A percentile compares a stretch with the other conserved stretches of the same genome.
These are phyloP conservation scores for Bruguiera parviflora DNA, from an alignment of 345 rosid species.

Conservation along the genomic window DNA sequence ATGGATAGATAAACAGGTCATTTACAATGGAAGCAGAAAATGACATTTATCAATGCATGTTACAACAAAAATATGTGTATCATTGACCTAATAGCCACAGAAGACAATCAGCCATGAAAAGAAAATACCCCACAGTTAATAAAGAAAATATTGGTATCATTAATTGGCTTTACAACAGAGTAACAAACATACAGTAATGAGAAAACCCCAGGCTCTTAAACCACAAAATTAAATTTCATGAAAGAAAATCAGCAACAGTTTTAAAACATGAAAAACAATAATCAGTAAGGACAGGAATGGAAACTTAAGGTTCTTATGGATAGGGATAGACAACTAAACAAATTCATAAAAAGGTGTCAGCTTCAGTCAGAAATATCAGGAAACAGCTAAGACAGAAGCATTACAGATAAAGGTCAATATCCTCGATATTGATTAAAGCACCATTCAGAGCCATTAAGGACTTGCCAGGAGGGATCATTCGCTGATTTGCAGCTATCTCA, in stretches of 20 bases:
- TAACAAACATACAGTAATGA: conserved; percentile 1
- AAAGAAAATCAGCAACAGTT: background rate
- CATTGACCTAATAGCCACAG: background rate
- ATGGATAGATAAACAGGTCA: too few relatives aligned
- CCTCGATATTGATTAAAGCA: conserved; percentile 91
- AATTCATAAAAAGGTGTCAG: conserved; percentile 1
- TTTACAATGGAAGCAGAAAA: too few relatives aligned
- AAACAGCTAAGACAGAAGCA: conserved; percentile 16
- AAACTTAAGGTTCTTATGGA: conserved; percentile 2
- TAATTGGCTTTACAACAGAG: background rate
- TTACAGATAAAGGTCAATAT: conserved; percentile 90
- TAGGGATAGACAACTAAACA: conserved; percentile 4
- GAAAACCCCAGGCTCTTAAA: too few relatives aligned
- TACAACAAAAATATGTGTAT: background rate
- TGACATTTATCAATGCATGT: too few relatives aligned
- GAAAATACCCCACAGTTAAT: background rate
- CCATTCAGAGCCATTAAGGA: conserved; percentile 95
- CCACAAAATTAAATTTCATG: too few relatives aligned
- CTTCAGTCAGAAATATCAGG: conserved; percentile 2
- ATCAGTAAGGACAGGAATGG: background rate
- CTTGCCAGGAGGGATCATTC: conserved; percentile 96
- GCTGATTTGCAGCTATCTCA: conserved; percentile 87
- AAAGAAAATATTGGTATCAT: background rate
- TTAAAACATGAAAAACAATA: background rate
- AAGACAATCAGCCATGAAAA: conserved; percentile 1